These are phyloP conservation scores for Punica granatum DNA, from an alignment of 345 rosid genomes.

Conservation along the genomic window DNA sequence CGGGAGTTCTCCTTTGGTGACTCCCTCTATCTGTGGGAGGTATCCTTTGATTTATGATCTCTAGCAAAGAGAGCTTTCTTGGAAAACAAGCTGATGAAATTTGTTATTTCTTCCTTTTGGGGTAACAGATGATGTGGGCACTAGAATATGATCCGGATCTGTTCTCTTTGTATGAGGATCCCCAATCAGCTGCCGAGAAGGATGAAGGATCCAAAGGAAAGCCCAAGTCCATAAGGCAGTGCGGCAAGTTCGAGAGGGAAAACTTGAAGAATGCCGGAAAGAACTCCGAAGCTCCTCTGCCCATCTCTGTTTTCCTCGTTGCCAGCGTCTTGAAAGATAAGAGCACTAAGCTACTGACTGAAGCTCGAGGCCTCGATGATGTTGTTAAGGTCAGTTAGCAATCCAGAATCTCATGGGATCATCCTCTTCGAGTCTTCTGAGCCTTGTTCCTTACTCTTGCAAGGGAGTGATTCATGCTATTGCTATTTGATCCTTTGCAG, in stretches of 20 bases:
- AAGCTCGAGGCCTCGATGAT: slow-evolving; percentile 92
- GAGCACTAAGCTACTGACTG: slow-evolving; percentile 65
- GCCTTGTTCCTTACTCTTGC: background rate
- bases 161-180: slow-evolving; percentile 62
- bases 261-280: slow-evolving; percentile 52
- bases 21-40: slow-evolving; percentile 98
- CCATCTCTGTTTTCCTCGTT: slow-evolving; percentile 86
- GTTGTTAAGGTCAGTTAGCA: slow-evolving; percentile 56
- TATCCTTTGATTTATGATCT: slow-evolving; percentile 18
- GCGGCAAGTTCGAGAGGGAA: slow-evolving; percentile 86
- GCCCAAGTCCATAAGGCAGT: slow-evolving; percentile 51
- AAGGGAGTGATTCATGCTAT: background rate
- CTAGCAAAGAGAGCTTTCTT: background rate
- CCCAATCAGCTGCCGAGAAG: slow-evolving; percentile 34
- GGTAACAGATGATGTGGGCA: slow-evolving; percentile 98
- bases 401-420: background rate
- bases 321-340: slow-evolving; percentile 95
- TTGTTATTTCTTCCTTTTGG: background rate
- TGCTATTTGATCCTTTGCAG: slow-evolving; percentile 22
- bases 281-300: slow-evolving; percentile 59
- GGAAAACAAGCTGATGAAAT: background rate
- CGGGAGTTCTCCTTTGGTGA: slow-evolving; percentile 94
- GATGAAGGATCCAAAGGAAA: slow-evolving; percentile 51
- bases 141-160: slow-evolving; percentile 86
- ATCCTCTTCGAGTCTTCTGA: background rate